Evolutionary conservation across 1,139 yeast species (phyloP).

Genomic region (Lodderomyces parapsilosis): DNA sequence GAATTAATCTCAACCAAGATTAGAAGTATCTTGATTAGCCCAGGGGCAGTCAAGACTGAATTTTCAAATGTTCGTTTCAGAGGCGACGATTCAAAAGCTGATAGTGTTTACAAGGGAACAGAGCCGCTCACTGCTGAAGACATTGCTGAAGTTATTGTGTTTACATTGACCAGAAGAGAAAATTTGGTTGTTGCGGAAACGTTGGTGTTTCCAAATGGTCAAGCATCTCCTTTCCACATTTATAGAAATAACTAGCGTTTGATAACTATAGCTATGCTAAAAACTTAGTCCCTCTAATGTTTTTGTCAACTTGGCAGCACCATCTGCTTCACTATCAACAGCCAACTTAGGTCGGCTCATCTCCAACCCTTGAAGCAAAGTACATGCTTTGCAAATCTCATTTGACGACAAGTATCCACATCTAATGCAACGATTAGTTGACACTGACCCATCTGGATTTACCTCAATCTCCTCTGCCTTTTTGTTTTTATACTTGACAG

Average conservation of each 20-base stretch:
- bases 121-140: constrained; percentile 48
- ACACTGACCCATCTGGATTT: constrained; percentile 59
- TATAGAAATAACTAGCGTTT: constrained; percentile 4
- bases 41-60: constrained; percentile 54
- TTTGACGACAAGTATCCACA: constrained; percentile 94
- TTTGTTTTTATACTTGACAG: constrained; percentile 29
- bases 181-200: constrained; percentile 54
- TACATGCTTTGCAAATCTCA: constrained; percentile 89
- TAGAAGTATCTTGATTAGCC: constrained; percentile 49
- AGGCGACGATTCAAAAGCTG: constrained; percentile 43
- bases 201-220: constrained; percentile 48
- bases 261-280: constrained; percentile 21
- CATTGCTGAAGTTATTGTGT: constrained; percentile 50
- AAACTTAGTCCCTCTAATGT: constrained; percentile 66
- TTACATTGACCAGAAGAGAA: constrained; percentile 47
- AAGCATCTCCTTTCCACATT: constrained; percentile 53
- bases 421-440: constrained; percentile 73
- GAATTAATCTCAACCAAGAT: constrained; percentile 46
- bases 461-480: constrained; percentile 47
- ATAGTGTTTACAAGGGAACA: constrained; percentile 45
- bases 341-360: constrained; percentile 62
- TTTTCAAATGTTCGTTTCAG: constrained; percentile 47
- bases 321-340: constrained; percentile 55
- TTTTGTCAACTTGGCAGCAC: constrained; percentile 69
- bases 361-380: constrained; percentile 81